Evolutionary conservation across 441 rosid species (phyloP).

Genomic region (Rhodomyrtus psidioides): DNA sequence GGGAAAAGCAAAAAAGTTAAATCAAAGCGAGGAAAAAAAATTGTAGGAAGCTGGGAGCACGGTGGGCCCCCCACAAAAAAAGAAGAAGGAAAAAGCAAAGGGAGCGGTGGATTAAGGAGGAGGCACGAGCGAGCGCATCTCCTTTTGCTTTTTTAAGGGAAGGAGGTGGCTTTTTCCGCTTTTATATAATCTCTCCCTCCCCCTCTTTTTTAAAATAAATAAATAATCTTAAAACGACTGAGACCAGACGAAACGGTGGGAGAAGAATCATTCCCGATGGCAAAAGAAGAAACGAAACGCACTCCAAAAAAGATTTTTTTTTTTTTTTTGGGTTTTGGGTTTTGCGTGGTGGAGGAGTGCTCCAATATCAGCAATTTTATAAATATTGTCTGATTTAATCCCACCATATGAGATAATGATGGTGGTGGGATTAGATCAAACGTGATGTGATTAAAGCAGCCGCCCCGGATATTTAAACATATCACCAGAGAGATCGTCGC

Average conservation of each 20-base stretch:
- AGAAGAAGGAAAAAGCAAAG: background rate
- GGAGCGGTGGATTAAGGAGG: background rate
- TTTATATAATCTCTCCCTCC: background rate
- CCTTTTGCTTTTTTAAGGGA: background rate
- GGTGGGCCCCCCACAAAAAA: no score
- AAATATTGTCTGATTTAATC: background rate
- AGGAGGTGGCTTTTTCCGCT: background rate
- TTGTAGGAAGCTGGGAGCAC: background rate
- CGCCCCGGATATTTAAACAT: background rate
- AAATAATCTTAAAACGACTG: no score
- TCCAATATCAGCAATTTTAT: background rate
- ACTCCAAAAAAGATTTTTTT: constrained; percentile 40
- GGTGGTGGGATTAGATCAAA: background rate
- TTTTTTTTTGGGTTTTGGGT: background rate
- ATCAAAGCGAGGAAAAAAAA: no score
- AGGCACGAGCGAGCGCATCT: background rate
- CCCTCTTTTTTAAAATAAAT: background rate
- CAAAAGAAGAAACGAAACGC: constrained; percentile 33
- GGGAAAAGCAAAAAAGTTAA: background rate
- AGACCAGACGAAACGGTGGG: background rate
- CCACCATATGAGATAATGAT: background rate
- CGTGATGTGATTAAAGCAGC: background rate
- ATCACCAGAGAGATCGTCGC: background rate
- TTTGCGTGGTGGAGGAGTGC: background rate
- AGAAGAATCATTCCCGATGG: constrained; percentile 20